phyloP scores from a whole-genome alignment of 257 asterid species.

The Misopates orontium region DNA sequence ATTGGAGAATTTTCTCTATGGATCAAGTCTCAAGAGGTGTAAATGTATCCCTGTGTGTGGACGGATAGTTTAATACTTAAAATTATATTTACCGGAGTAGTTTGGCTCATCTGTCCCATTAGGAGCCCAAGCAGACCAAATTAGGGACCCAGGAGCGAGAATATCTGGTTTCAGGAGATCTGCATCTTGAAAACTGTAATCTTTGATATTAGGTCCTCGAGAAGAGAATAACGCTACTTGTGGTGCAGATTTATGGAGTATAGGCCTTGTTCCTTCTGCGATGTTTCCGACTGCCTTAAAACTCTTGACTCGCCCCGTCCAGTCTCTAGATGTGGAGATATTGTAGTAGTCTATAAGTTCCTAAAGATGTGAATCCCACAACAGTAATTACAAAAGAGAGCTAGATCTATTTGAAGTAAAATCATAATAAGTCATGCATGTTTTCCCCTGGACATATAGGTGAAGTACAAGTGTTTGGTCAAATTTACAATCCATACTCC shows the following conservation, averaged over 20 bases:
- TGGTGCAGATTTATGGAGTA: conserved; percentile 96
- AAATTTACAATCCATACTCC: too few species aligned
- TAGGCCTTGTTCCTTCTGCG: conserved; percentile 80
- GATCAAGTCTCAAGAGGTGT: too few species aligned
- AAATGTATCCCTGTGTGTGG: too few species aligned
- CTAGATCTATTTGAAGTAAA: not conserved
- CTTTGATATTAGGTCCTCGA: conserved; percentile 95
- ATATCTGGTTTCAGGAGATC: conserved; percentile 97
- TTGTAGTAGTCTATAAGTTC: conserved; percentile 92
- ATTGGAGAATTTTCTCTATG: too few species aligned
- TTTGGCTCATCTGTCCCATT: conserved; percentile 96
- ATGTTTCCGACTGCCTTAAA: conserved; percentile 83
- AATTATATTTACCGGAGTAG: conserved; percentile 52
- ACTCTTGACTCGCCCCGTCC: conserved; percentile 93
- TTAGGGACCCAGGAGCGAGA: conserved; percentile 95
- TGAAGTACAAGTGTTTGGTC: too few species aligned
- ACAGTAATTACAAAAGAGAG: not conserved
- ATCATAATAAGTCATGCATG: not conserved
- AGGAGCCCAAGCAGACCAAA: conserved; percentile 99
- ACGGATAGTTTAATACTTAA: too few species aligned
- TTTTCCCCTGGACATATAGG: too few species aligned
- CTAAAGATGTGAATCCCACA: conserved; percentile 37
- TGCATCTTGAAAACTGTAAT: conserved; percentile 91
- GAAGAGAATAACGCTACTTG: conserved; percentile 96
- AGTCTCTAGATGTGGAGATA: conserved; percentile 76